Percentiles rank a stretch among this genome's conserved stretches.
These are phyloP conservation scores for Fraxinus floribunda DNA, from an alignment of 305 asterid species.

Conservation along the genomic window DNA sequence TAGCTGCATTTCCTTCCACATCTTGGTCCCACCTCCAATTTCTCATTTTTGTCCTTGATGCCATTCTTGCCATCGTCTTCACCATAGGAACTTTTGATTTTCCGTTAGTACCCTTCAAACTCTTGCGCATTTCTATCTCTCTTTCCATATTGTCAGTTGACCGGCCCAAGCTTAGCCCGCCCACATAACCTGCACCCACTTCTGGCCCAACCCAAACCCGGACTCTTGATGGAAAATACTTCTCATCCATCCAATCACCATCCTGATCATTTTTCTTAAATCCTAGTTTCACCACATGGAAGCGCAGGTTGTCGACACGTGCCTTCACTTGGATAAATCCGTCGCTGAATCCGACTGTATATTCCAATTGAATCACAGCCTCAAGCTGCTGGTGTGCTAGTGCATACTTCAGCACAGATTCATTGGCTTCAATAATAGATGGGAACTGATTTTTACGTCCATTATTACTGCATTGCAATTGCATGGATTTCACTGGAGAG, in stretches of 20 bases:
- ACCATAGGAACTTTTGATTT: conserved; percentile 43
- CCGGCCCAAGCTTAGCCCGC: conserved; percentile 71
- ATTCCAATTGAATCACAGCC: conserved; percentile 75
- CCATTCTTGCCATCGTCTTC: conserved; percentile 54
- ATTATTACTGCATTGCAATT: conserved; percentile 25
- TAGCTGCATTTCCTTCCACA: conserved; percentile 68
- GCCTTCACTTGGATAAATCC: conserved; percentile 63
- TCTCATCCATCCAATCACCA: conserved; percentile 44
- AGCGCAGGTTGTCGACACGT: conserved; percentile 65
- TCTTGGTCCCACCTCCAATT: conserved; percentile 97
- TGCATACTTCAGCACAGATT: conserved; percentile 61
- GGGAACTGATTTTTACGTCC: conserved; percentile 38
- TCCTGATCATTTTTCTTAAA: conserved; percentile 42
- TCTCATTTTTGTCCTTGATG: conserved; percentile 52
- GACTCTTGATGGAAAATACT: conserved; percentile 68
- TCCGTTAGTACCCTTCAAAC: conserved; percentile 57
- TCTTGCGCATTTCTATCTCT: conserved; percentile 58
- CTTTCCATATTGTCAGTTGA: conserved; percentile 61
- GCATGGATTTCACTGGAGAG: conserved; percentile 71
- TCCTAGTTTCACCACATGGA: conserved; percentile 67
- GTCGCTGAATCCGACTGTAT: conserved; percentile 48
- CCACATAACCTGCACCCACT: conserved; percentile 65
- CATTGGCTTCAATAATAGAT: conserved; percentile 43
- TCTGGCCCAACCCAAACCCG: conserved; percentile 91
- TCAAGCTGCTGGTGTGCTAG: conserved; percentile 93